A percentile compares a stretch with the other conserved stretches of the same genome.
These are phyloP conservation scores for Clarireedia paspali DNA, from an alignment of 2,329 filamentous ascomycete genomes.

Conservation along the genomic window DNA sequence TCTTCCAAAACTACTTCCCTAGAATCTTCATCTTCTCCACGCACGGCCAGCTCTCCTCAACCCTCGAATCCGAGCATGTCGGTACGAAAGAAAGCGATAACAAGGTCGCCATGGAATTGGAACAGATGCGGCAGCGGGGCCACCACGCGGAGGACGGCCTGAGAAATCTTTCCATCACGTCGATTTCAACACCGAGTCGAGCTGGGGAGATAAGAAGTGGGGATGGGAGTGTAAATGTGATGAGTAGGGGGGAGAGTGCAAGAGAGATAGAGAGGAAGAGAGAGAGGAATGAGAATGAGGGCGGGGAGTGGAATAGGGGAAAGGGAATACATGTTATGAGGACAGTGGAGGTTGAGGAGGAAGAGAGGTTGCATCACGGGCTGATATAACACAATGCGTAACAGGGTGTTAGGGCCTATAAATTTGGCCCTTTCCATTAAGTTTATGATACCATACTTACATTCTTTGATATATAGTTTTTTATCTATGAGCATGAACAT, in stretches of 20 bases:
- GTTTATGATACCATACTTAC: too few relatives aligned
- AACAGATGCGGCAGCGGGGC: neutral
- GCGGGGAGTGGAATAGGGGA: neutral
- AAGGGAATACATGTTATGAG: neutral
- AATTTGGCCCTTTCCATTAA: too few relatives aligned
- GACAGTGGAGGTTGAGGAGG: neutral
- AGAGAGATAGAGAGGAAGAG: neutral
- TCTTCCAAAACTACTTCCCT: constrained; percentile 34
- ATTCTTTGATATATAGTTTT: too few relatives aligned
- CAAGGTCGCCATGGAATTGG: neutral
- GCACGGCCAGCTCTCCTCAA: neutral
- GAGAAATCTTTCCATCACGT: neutral
- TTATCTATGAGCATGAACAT: too few relatives aligned
- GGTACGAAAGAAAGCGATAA: neutral
- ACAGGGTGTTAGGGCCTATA: too few relatives aligned
- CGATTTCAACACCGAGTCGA: neutral
- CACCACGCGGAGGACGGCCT: neutral
- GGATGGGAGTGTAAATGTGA: too few relatives aligned
- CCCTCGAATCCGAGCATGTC: neutral
- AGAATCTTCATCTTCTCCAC: neutral
- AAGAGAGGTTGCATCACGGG: neutral
- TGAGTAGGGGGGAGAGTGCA: neutral
- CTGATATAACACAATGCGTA: neutral
- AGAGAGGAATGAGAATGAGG: neutral
- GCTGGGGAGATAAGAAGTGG: too few relatives aligned